Conservation (phyloP, 139 green algal species). For the Coelastrella sp. region DNA sequence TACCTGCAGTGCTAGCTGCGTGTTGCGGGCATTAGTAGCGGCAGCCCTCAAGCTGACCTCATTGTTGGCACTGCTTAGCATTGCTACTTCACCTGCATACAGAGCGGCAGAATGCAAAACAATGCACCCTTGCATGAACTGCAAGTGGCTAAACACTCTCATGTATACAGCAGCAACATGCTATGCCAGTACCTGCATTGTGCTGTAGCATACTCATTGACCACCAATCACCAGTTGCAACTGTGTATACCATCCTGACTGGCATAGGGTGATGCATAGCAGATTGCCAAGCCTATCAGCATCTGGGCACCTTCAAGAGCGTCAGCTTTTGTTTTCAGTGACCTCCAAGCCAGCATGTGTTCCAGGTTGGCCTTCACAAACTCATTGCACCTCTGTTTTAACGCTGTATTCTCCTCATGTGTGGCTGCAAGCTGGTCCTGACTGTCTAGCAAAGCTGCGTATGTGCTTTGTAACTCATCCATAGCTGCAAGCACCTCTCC, state of each 20-base stretch:
- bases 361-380: slow-evolving; percentile 44
- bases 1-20: slow-evolving; percentile 39
- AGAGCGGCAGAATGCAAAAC: not conserved
- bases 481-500: slow-evolving; percentile 29
- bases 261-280: not conserved
- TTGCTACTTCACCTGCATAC: slow-evolving; percentile 33
- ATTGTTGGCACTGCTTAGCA: slow-evolving; percentile 36
- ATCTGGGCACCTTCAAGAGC: slow-evolving; percentile 81
- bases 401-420: slow-evolving; percentile 22
- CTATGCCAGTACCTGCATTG: no score
- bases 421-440: slow-evolving; percentile 32
- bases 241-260: not conserved
- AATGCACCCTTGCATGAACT: not conserved
- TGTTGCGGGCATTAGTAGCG: slow-evolving; percentile 35
- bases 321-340: slow-evolving; percentile 86
- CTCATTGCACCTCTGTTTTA: slow-evolving; percentile 38
- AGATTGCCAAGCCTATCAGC: slow-evolving; percentile 35
- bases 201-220: no score
- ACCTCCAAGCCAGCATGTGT: slow-evolving; percentile 82
- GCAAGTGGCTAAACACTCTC: no score
- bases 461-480: slow-evolving; percentile 39
- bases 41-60: slow-evolving; percentile 33
- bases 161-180: not conserved
- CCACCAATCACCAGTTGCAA: no score
- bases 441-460: slow-evolving; percentile 7